Conservation (phyloP, 306 rosid species). For the Crotalaria pallida region DNA sequence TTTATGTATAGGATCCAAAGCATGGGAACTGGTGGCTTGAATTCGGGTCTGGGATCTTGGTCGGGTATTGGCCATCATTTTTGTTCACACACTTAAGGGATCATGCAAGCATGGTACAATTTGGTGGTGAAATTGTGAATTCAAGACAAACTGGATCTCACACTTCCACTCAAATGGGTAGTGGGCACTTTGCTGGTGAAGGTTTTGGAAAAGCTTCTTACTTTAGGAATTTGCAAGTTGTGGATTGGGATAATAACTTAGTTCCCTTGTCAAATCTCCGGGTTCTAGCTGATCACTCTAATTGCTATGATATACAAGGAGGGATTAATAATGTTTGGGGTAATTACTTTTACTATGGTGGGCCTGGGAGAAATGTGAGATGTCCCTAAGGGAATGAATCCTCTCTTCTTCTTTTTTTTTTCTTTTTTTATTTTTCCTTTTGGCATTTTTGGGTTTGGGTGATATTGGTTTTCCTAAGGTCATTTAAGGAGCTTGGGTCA, state of each 20-base stretch:
- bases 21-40: constrained; percentile 99
- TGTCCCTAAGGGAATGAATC: constrained; percentile 60
- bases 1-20: constrained; percentile 65
- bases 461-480: constrained; percentile 40
- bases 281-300: constrained; percentile 91
- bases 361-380: constrained; percentile 85
- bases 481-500: constrained; percentile 46
- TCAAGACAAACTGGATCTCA: constrained; percentile 56
- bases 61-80: constrained; percentile 93
- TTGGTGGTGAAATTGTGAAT: constrained; percentile 89
- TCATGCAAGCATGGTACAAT: constrained; percentile 91
- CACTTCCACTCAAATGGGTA: constrained; percentile 90
- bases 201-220: constrained; percentile 90
- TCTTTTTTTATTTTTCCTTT: too few relatives aligned
- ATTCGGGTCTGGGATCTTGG: constrained; percentile 66
- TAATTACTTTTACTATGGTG: constrained; percentile 91
- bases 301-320: constrained; percentile 89
- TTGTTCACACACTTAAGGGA: constrained; percentile 68
- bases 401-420: background rate
- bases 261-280: constrained; percentile 65
- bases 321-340: constrained; percentile 92
- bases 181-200: constrained; percentile 84
- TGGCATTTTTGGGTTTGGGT: constrained; percentile 53
- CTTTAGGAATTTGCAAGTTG: constrained; percentile 75
- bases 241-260: constrained; percentile 87